Evolutionary conservation across 23 red algal species (phyloP).

Genomic region (Chondrus crispus): DNA sequence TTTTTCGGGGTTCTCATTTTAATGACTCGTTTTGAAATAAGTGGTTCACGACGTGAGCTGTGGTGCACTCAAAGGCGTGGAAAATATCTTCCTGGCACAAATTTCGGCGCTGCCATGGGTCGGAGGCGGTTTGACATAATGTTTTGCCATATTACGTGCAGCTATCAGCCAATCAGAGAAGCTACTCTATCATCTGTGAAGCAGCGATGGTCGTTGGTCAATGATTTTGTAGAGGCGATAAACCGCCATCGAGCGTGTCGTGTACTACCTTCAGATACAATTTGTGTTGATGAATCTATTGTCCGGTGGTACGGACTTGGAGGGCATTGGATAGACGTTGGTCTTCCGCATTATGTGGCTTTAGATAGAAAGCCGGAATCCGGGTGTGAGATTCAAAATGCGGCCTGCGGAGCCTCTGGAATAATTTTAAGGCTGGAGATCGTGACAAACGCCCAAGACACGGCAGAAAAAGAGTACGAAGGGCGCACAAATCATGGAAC

Average conservation of each 20-base stretch:
- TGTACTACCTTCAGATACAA: not conserved
- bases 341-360: not conserved
- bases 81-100: not conserved
- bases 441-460: not conserved
- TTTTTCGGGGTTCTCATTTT: constrained; percentile 22
- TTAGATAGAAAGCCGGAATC: constrained; percentile 33
- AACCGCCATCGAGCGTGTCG: not conserved
- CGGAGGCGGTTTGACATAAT: not conserved
- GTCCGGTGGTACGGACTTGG: constrained; percentile 21
- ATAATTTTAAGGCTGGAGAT: not conserved
- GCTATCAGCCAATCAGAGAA: not conserved
- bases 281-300: constrained; percentile 30
- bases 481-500: not conserved
- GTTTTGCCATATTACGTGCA: not conserved
- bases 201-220: not conserved
- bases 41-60: not conserved
- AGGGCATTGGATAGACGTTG: not conserved
- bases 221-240: constrained; percentile 10
- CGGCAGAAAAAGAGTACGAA: not conserved
- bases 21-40: not conserved
- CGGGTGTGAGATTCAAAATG: constrained; percentile 21
- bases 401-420: not conserved
- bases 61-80: not conserved
- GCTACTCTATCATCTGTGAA: not conserved
- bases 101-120: not conserved